Evolutionary conservation across 2,329 filamentous ascomycete species (phyloP).

Genomic region (Parascedosporium putredinis): DNA sequence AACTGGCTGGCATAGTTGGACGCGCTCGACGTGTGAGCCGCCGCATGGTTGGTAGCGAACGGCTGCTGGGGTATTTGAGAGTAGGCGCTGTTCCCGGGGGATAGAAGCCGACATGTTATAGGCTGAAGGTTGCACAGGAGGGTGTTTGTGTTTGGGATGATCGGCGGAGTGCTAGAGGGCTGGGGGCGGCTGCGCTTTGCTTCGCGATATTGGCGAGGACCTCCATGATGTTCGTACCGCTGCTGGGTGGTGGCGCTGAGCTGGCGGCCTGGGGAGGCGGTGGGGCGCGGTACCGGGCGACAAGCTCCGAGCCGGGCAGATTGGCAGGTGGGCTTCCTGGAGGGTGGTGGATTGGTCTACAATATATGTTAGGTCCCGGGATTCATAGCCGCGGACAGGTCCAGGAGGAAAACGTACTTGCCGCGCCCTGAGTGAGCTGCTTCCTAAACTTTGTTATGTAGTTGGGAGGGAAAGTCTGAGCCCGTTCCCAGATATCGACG

Average conservation of each 20-base stretch:
- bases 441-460: constrained; percentile 78
- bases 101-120: constrained; percentile 24
- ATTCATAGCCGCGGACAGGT: neutral
- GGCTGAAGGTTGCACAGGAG: constrained; percentile 29
- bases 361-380: neutral
- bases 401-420: constrained; percentile 35
- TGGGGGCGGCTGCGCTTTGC: constrained; percentile 46
- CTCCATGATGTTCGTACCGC: constrained; percentile 36
- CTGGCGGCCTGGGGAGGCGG: constrained; percentile 14
- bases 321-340: constrained; percentile 47
- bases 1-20: neutral
- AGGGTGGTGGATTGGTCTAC: constrained; percentile 60
- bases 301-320: constrained; percentile 18
- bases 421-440: constrained; percentile 51
- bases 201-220: constrained; percentile 72
- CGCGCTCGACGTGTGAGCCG: constrained; percentile 9
- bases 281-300: constrained; percentile 9
- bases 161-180: constrained; percentile 2
- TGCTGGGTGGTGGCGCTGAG: constrained; percentile 10
- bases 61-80: constrained; percentile 20
- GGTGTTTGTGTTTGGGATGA: constrained; percentile 20
- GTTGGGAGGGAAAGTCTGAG: constrained; percentile 72
- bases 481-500: constrained; percentile 96
- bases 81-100: constrained; percentile 17
- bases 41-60: constrained; percentile 10